Percentiles rank a stretch among this genome's conserved stretches.
These are phyloP conservation scores for Tetrapisispora taiwanensis DNA, from an alignment of 805 yeast species.

Conservation along the genomic window DNA sequence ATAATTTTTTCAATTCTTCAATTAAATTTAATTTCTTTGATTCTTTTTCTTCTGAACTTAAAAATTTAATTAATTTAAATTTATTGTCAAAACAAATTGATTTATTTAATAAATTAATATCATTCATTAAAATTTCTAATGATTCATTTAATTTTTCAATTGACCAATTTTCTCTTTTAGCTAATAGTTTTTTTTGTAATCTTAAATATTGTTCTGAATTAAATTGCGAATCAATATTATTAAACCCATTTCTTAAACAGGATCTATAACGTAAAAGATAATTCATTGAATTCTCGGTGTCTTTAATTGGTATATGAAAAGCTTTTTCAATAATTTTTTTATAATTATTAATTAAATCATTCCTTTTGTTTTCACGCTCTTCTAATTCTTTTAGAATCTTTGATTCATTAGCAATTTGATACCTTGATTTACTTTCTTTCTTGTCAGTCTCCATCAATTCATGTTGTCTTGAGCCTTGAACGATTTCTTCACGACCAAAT, in stretches of 20 bases:
- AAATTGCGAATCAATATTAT: constrained; percentile 44
- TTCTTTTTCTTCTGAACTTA: constrained; percentile 28
- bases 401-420: constrained; percentile 50
- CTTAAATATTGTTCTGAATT: constrained; percentile 46
- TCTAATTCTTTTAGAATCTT: constrained; percentile 34
- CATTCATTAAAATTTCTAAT: constrained; percentile 9
- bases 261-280: constrained; percentile 49
- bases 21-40: constrained; percentile 20
- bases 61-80: constrained; percentile 11
- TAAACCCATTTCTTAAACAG: constrained; percentile 49
- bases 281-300: constrained; percentile 32
- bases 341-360: constrained; percentile 24
- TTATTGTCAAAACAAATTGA: constrained; percentile 22
- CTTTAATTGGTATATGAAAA: constrained; percentile 19
- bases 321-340: constrained; percentile 16
- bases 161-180: constrained; percentile 30
- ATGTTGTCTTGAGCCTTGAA: constrained; percentile 8
- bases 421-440: constrained; percentile 49
- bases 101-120: constrained; percentile 9
- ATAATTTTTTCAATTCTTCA: constrained; percentile 13
- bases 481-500: constrained; percentile 62
- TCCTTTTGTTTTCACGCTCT: constrained; percentile 35
- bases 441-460: constrained; percentile 46
- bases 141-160: constrained; percentile 22
- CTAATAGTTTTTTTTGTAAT: constrained; percentile 35